A percentile compares a stretch with the other conserved stretches of the same genome.
These are phyloP conservation scores for Yamadazyma sp. DNA, from an alignment of 805 yeast genomes.

Conservation along the genomic window DNA sequence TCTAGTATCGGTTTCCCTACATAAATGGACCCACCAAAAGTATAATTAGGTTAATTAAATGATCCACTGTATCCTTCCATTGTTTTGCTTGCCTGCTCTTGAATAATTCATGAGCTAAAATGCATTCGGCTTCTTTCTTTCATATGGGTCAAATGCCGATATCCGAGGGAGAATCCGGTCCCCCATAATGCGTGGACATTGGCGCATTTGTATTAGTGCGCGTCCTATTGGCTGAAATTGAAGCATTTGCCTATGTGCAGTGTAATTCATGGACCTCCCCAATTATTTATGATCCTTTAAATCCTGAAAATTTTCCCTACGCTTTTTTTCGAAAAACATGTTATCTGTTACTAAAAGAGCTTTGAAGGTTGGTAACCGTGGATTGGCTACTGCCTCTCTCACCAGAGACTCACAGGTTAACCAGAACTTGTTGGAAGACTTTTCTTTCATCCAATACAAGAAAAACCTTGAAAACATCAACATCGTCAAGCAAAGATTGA, in stretches of 20 bases:
- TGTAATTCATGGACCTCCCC: slow-evolving; percentile 1
- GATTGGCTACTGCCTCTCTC: slow-evolving; percentile 52
- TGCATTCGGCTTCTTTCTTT: no score
- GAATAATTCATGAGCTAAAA: no score
- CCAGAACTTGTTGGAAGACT: slow-evolving; percentile 79
- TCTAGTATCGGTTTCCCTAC: neutral
- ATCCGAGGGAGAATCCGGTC: slow-evolving; percentile 10
- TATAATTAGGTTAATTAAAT: no score
- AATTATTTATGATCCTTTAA: slow-evolving; percentile 9
- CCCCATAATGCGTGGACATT: neutral
- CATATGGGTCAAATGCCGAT: slow-evolving; percentile 1
- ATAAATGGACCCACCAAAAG: neutral
- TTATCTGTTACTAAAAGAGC: slow-evolving; percentile 41
- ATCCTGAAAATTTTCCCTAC: slow-evolving; percentile 9
- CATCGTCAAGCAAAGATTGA: slow-evolving; percentile 76
- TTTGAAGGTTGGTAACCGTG: slow-evolving; percentile 39
- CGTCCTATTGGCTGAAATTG: slow-evolving; percentile 15
- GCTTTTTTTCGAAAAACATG: slow-evolving; percentile 21
- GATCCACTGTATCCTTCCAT: neutral
- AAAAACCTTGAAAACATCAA: slow-evolving; percentile 84
- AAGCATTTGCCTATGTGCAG: slow-evolving; percentile 1
- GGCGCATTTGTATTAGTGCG: slow-evolving; percentile 14
- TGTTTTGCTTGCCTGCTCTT: no score
- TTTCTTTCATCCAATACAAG: slow-evolving; percentile 89
- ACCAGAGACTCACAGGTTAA: slow-evolving; percentile 71